A percentile compares a stretch with the other conserved stretches of the same genome.
phyloP scores from a whole-genome alignment of 495 filamentous ascomycete genomes.

The Xylaria intraflava region DNA sequence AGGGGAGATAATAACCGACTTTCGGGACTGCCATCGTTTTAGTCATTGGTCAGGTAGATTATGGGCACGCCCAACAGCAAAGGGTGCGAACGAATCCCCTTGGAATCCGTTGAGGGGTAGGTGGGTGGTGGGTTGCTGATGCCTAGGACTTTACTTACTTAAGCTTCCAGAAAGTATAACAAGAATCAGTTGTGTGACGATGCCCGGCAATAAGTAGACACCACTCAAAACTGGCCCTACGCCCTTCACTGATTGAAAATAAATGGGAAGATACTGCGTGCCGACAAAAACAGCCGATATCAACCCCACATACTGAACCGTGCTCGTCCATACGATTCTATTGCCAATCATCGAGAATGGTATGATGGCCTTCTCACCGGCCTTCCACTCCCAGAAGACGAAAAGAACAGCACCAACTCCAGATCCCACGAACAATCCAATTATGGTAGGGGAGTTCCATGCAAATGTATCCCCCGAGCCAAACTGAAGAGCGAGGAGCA shows the following conservation, averaged over 20 bases:
- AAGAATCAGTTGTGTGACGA: conserved; percentile 45
- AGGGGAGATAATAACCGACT: conserved; percentile 50
- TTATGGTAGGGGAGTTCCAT: conserved; percentile 39
- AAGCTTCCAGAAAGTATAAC: conserved; percentile 42
- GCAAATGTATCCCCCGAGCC: conserved; percentile 40
- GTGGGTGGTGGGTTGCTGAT: too few relatives aligned
- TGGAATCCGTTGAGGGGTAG: too few relatives aligned
- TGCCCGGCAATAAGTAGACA: conserved; percentile 46
- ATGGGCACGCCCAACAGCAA: too few relatives aligned
- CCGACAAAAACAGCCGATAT: conserved; percentile 23
- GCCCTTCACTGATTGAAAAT: conserved; percentile 59
- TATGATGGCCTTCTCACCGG: conserved; percentile 43
- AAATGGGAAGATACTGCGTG: conserved; percentile 52
- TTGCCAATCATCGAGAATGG: conserved; percentile 26
- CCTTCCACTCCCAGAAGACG: conserved; percentile 41
- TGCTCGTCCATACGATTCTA: conserved; percentile 28
- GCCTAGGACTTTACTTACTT: conserved; percentile 31
- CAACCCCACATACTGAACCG: conserved; percentile 18
- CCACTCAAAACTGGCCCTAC: conserved; percentile 45
- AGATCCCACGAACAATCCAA: conserved; percentile 41
- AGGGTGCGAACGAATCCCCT: too few relatives aligned
- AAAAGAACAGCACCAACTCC: conserved; percentile 35
- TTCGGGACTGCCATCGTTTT: conserved; percentile 19
- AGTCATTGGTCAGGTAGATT: too few relatives aligned
- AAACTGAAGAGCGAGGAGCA: conserved; percentile 49